phyloP scores from a whole-genome alignment of 2,329 filamentous ascomycete species.

The Sporothrix pseudoabietina region DNA sequence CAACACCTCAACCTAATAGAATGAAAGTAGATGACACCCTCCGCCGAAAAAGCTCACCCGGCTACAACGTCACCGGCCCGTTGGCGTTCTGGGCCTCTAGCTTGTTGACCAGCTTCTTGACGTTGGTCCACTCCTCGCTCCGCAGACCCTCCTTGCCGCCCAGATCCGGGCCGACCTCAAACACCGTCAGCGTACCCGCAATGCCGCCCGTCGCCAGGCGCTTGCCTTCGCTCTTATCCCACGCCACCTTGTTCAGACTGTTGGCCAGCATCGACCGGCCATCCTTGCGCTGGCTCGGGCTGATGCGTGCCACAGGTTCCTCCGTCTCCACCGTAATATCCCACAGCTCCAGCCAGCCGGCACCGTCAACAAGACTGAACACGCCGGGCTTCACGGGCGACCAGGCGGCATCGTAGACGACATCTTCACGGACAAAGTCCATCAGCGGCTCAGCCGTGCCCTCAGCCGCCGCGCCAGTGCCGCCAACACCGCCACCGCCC shows the following conservation, averaged over 20 bases:
- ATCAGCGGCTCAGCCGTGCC: constrained; percentile 71
- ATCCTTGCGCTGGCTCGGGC: constrained; percentile 67
- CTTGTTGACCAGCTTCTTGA: constrained; percentile 84
- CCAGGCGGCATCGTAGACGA: constrained; percentile 96
- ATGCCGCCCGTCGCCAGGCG: constrained; percentile 87
- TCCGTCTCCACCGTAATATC: constrained; percentile 91
- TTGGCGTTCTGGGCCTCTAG: constrained; percentile 64
- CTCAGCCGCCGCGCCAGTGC: constrained; percentile 45
- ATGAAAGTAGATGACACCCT: neutral
- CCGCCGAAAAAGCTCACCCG: neutral
- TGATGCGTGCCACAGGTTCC: constrained; percentile 81
- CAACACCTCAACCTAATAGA: neutral
- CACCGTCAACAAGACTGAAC: constrained; percentile 91
- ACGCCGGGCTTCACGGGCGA: constrained; percentile 91
- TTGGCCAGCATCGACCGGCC: constrained; percentile 72
- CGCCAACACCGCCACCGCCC: constrained; percentile 37
- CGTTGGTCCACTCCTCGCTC: constrained; percentile 87
- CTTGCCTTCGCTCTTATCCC: constrained; percentile 88
- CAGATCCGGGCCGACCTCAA: constrained; percentile 81
- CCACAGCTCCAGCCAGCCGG: constrained; percentile 90
- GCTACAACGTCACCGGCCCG: constrained; percentile 38
- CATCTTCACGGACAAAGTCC: constrained; percentile 90
- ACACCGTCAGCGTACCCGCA: constrained; percentile 86
- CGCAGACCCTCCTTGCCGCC: constrained; percentile 83
- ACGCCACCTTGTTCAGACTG: constrained; percentile 90